A percentile compares a stretch with the other conserved stretches of the same genome.
Evolutionary conservation across 2,329 filamentous ascomycete genomes (phyloP).

Genomic region (Metarhizium guizhouense): DNA sequence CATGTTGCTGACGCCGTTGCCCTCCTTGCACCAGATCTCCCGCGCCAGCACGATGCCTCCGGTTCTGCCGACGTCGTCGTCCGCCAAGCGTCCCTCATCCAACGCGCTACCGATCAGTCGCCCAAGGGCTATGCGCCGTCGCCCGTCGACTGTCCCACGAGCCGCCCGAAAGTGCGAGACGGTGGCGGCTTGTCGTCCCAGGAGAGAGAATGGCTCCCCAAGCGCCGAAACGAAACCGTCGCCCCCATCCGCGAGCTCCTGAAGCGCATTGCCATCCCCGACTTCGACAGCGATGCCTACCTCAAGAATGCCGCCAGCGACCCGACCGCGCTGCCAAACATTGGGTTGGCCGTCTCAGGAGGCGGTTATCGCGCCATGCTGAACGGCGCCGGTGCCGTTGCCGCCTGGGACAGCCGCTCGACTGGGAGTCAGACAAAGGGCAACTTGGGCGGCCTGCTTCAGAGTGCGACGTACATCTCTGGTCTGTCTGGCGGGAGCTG

Average conservation of each 20-base stretch:
- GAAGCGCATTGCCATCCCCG: constrained; percentile 60
- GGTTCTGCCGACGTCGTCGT: not conserved
- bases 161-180: constrained; percentile 63
- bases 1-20: too few relatives aligned
- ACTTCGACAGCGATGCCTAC: constrained; percentile 68
- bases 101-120: constrained; percentile 21
- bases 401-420: constrained; percentile 71
- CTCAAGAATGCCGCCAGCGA: constrained; percentile 35
- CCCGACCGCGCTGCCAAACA: constrained; percentile 36
- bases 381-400: constrained; percentile 71
- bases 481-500: constrained; percentile 78
- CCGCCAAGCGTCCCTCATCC: constrained; percentile 9
- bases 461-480: constrained; percentile 71
- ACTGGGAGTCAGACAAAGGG: constrained; percentile 36
- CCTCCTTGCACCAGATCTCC: not conserved
- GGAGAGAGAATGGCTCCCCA: constrained; percentile 66
- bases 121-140: constrained; percentile 59
- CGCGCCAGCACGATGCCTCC: not conserved
- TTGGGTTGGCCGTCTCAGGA: constrained; percentile 71
- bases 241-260: constrained; percentile 69
- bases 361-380: constrained; percentile 83
- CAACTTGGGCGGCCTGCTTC: constrained; percentile 71
- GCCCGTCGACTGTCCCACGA: constrained; percentile 57
- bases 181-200: constrained; percentile 47
- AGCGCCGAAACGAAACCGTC: constrained; percentile 63